Percentiles rank a stretch among this genome's conserved stretches.
phyloP scores from a whole-genome alignment of 2,329 filamentous ascomycete genomes.

The Oidium heveae region DNA sequence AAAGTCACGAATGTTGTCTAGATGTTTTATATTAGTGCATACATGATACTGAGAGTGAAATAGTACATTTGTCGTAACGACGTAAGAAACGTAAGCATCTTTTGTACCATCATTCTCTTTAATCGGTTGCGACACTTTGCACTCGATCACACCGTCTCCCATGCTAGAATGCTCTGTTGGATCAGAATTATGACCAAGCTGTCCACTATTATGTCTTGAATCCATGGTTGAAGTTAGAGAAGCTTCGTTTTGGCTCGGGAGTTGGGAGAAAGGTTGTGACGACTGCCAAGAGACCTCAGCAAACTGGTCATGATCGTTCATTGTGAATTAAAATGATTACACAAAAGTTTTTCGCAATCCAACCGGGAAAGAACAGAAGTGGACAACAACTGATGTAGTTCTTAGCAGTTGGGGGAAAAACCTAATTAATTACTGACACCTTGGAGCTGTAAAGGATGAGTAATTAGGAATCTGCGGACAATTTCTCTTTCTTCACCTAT shows the following conservation, averaged over 20 bases:
- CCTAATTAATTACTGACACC: too few species aligned
- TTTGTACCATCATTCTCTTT: slow-evolving; percentile 96
- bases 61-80: slow-evolving; percentile 67
- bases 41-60: not conserved
- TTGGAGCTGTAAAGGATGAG: too few species aligned
- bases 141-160: slow-evolving; percentile 55
- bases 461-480: too few species aligned
- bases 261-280: not conserved
- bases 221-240: too few species aligned
- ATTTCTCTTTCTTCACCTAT: too few species aligned
- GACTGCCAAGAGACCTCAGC: slow-evolving; percentile 53
- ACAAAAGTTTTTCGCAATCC: too few species aligned
- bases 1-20: slow-evolving; percentile 90
- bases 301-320: slow-evolving; percentile 36
- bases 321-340: slow-evolving; percentile 1
- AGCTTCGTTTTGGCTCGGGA: too few species aligned
- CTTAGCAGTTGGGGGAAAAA: too few species aligned
- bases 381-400: too few species aligned
- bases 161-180: slow-evolving; percentile 31
- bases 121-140: slow-evolving; percentile 55
- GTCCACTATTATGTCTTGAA: slow-evolving; percentile 5
- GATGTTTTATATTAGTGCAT: not conserved
- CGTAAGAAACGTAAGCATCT: slow-evolving; percentile 87
- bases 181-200: slow-evolving; percentile 15
- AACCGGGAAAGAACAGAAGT: too few species aligned